phyloP scores from a whole-genome alignment of 75 land plant genomes.

The Pinus albicaulis region DNA sequence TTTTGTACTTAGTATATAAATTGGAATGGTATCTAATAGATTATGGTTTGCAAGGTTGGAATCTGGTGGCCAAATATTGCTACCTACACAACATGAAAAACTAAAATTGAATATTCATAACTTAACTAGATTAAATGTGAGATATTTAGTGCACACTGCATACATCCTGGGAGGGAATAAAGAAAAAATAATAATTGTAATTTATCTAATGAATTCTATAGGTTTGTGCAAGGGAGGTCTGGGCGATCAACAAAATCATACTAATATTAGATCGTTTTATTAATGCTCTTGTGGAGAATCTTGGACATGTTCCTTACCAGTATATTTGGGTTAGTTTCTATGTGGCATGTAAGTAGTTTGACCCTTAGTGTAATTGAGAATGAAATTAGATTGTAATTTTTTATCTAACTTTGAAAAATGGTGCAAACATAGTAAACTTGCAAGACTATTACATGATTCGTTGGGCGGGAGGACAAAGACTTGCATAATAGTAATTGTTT shows the following conservation, averaged over 20 bases:
- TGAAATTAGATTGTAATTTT: neutral
- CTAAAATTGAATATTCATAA: neutral
- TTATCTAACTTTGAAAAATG: neutral
- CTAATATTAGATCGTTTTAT: conserved; percentile 92
- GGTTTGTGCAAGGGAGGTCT: conserved; percentile 99
- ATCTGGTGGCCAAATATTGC: neutral
- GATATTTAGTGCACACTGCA: neutral
- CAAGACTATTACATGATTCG: conserved; percentile 90
- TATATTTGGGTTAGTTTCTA: conserved; percentile 12
- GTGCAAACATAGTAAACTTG: conserved; percentile 94
- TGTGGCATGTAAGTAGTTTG: conserved; percentile 1
- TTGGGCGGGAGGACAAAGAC: conserved; percentile 97
- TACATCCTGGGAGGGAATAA: neutral
- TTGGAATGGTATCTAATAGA: no score
- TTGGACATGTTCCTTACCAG: conserved; percentile 98
- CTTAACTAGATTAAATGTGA: neutral
- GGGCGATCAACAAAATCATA: conserved; percentile 96
- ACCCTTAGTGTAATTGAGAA: neutral
- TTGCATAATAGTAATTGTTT: conserved; percentile 95
- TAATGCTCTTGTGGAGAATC: conserved; percentile 93
- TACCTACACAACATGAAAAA: neutral
- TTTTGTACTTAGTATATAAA: neutral
- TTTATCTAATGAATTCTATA: conserved; percentile 12
- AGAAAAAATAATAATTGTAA: neutral
- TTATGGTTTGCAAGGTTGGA: neutral